Conservation (phyloP, 305 asterid species). For the Vinca major region DNA sequence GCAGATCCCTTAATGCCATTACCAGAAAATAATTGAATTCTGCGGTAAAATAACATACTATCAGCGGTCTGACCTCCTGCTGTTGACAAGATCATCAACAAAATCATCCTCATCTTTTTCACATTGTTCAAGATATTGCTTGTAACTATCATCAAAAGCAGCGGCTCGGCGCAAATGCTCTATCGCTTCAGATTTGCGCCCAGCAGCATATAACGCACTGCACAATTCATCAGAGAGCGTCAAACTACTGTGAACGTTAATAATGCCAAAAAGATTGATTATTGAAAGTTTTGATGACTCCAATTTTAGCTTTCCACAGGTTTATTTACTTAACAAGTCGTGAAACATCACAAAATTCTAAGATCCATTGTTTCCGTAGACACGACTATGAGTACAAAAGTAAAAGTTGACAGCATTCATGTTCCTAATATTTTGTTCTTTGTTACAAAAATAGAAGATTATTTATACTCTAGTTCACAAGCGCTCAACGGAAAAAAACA, state of each 20-base stretch:
- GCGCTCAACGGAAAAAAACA: neutral
- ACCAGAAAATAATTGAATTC: neutral
- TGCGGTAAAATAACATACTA: slow-evolving; percentile 3
- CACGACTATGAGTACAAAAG: neutral
- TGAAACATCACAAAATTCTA: neutral
- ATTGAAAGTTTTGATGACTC: neutral
- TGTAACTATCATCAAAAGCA: slow-evolving; percentile 43
- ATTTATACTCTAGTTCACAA: neutral
- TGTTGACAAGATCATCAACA: slow-evolving; percentile 44
- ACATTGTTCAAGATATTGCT: slow-evolving; percentile 34
- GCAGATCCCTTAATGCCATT: too few relatives aligned
- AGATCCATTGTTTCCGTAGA: neutral
- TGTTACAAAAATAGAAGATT: neutral
- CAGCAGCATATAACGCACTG: slow-evolving; percentile 44
- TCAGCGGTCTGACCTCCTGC: slow-evolving; percentile 43
- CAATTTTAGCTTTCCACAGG: neutral
- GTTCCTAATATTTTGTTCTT: neutral
- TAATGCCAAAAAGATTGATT: neutral
- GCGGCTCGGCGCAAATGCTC: slow-evolving; percentile 59
- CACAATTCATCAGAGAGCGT: neutral
- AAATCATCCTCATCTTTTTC: slow-evolving; percentile 49
- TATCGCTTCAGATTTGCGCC: slow-evolving; percentile 57
- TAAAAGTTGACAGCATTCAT: neutral
- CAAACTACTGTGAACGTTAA: neutral
- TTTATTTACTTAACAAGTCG: neutral